Base-by-base conservation (phyloP, 352 stramenopile species). In the Pythium brachiatum region DNA sequence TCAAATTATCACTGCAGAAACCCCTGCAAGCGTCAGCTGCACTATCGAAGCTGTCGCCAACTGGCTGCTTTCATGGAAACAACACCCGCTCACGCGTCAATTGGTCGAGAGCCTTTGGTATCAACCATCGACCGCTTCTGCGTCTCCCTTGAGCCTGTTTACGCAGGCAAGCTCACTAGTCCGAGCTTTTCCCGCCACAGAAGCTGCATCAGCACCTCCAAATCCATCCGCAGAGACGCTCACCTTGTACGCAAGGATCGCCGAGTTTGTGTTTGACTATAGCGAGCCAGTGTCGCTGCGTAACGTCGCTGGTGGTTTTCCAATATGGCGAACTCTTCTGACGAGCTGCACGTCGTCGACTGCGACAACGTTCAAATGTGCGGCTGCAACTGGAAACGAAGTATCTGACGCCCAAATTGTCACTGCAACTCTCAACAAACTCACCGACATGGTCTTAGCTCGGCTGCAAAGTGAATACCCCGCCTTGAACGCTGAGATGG, bases 101-200 rank as follows among this genome's bases (percentile, higher is more conserved):
- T 79, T 86, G 43, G 68, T 86, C 8, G 79, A 90, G 57, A 68
- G 74, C 27, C 62, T 83, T 21, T 90, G 79, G 81, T 72, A 56
- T 29, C 72, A 72, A 27, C 13, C 53, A 2, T 25, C 62, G 0
- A 44, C 62, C 1, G 43, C 57, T 3, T 41, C 39, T 1, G 27
- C 53, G 0, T 70, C 62, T 3, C 65, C 65, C 0, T 9, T 65
- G n/a, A 15, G 4, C 15, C 39, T 44, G 11, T 52, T 62, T 18
- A 3, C 16, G 2, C 29, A 29, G 5, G 27, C 65, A n/a, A 72
- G 47, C 29, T 1, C 27, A 1, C 27, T 64, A 1, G 20, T 65
- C 2, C 31, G 39, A 7, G 53, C 53, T 15, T 68, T 66, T 26
- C 54, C 59, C 21, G 5, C 63, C 7, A 50, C 58, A 15, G 36